Base-by-base conservation (phyloP, 495 filamentous ascomycete species). In the Rostrohypoxylon terebratum region DNA sequence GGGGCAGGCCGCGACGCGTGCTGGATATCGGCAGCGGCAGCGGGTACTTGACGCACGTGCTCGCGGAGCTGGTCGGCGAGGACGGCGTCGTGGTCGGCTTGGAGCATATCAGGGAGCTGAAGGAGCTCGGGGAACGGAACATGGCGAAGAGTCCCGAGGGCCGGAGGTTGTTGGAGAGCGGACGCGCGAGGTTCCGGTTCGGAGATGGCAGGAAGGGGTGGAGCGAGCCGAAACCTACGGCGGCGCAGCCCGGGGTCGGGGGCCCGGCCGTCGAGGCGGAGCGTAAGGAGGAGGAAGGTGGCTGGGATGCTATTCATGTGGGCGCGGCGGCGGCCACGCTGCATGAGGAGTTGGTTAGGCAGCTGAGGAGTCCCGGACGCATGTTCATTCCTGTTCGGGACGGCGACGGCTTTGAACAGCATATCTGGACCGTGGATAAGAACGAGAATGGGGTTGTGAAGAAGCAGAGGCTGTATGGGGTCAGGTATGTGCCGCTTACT, bases 401-500 rank as follows among this genome's bases (percentile, higher is more conserved):
- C 13, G 65, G 57, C 3, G 75, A 72, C 0, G 80, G 77, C 16
- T 77, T 75, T 31, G 63, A 74, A 14, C 96, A 99, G 83, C 88
- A 92, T 80, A 92, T 99, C 36, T 99, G 91, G 90, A 85, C 92
- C 3, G 90, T 98, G 54, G 93, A 97, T 79, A 98, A 98, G 83
- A 91, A 91, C 77, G 86, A 83, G 74, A 85, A 93, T 65, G 96
- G 96, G 42, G 84, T 82, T 8, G 87, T 99, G 20, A 85, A 79
- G 68, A 93, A 86, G 84, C 87, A 91, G 83, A 94, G 89, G 83
- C 73, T 90, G 63, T 93, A 92, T 81, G 92, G 90, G 42, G 96
- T 99, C 59, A 83, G 90, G 76, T 99, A 98, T 83, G 96, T 99
- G 64, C 96, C 96, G 25, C 80, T 99, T 82, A 97, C 94, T 34